phyloP scores from a whole-genome alignment of 2,329 filamentous ascomycete genomes.

The Aphanoascus verrucosus region DNA sequence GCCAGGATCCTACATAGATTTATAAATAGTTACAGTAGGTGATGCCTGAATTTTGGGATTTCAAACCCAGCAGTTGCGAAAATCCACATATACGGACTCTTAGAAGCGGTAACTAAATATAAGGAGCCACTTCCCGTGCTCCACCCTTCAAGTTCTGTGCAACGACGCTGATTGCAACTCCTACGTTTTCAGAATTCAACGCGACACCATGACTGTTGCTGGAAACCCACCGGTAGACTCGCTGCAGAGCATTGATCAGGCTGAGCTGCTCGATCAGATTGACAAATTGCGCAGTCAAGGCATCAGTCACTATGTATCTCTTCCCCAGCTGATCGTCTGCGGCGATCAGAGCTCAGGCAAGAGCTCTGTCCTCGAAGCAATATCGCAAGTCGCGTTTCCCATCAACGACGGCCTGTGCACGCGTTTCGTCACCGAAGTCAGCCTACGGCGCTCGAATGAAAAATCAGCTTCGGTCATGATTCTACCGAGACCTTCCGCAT shows the following conservation, averaged over 20 bases:
- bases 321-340: constrained; percentile 31
- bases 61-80: too few relatives aligned
- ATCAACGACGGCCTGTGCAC: constrained; percentile 30
- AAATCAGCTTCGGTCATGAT: constrained; percentile 27
- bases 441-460: constrained; percentile 25
- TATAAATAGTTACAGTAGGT: too few relatives aligned
- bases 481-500: constrained; percentile 24
- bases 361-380: constrained; percentile 25
- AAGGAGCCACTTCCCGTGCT: too few relatives aligned
- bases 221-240: neutral
- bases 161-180: too few relatives aligned
- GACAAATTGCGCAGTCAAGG: constrained; percentile 44
- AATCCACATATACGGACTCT: too few relatives aligned
- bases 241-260: constrained; percentile 1
- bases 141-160: too few relatives aligned
- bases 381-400: constrained; percentile 32
- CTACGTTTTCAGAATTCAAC: too few relatives aligned
- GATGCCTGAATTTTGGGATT: too few relatives aligned
- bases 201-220: neutral
- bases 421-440: constrained; percentile 39
- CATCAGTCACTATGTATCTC: constrained; percentile 37
- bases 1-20: too few relatives aligned
- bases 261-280: constrained; percentile 42
- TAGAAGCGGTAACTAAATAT: too few relatives aligned
- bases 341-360: constrained; percentile 36